Conservation (phyloP, 106 monocot genomes). For the Triglochin maritima region DNA sequence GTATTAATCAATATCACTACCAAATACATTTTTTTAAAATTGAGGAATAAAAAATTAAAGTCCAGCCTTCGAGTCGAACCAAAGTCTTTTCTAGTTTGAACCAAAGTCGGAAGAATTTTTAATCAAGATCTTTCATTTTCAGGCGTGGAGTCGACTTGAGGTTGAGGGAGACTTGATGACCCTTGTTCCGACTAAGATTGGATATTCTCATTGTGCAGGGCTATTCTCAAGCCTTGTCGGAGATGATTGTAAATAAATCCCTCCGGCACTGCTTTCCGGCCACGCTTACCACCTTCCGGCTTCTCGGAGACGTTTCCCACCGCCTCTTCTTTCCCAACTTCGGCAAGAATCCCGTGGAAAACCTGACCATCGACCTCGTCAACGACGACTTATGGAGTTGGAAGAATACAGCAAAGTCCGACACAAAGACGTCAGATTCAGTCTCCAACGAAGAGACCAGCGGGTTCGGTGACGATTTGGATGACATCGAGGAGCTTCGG, state of each 20-base stretch:
- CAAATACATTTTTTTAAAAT: no score
- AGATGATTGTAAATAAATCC: neutral
- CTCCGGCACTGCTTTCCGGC: neutral
- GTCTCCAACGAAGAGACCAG: neutral
- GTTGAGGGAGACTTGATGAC: no score
- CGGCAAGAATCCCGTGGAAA: neutral
- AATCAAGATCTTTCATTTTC: no score
- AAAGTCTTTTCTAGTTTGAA: no score
- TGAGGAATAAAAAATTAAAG: no score
- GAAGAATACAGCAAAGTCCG: neutral
- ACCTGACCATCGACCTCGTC: slow-evolving; percentile 35
- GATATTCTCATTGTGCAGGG: neutral
- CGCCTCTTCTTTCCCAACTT: neutral
- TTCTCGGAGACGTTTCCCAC: neutral
- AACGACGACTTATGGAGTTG: slow-evolving; percentile 31
- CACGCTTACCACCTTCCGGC: neutral
- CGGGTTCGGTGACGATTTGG: slow-evolving; percentile 19
- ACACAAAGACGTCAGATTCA: neutral
- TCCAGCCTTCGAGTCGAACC: no score
- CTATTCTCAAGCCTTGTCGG: neutral
- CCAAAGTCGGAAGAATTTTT: no score
- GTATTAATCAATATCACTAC: no score
- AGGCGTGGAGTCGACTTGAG: no score
- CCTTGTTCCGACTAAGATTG: no score
- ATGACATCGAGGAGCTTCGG: slow-evolving; percentile 64